Conservation (phyloP, 2,329 filamentous ascomycete genomes). For the Fusarium sp. region DNA sequence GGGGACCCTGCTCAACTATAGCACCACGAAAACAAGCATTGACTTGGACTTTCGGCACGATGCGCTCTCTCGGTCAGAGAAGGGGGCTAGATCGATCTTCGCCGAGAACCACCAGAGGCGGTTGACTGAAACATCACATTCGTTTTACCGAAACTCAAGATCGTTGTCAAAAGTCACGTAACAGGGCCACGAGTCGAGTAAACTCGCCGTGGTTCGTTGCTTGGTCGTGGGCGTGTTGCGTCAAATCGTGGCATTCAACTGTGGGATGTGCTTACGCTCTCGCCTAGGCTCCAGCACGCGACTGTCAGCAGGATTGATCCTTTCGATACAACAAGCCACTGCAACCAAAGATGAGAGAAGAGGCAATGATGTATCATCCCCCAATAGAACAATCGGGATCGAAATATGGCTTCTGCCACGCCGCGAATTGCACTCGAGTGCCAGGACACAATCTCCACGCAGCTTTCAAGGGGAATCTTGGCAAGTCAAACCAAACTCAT, state of each 20-base stretch:
- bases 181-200: background rate
- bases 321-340: background rate
- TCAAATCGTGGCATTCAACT: background rate
- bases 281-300: background rate
- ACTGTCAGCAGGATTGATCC: background rate
- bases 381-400: slow-evolving; percentile 87
- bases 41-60: background rate
- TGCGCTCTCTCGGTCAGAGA: slow-evolving; percentile 25
- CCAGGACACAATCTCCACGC: slow-evolving; percentile 85
- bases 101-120: background rate
- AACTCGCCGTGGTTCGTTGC: slow-evolving; percentile 3
- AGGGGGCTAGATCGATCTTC: slow-evolving; percentile 15
- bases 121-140: background rate
- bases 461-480: slow-evolving; percentile 81
- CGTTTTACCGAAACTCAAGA: background rate
- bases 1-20: background rate
- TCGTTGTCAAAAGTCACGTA: background rate
- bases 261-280: background rate
- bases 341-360: slow-evolving; percentile 16
- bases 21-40: background rate
- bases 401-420: slow-evolving; percentile 70
- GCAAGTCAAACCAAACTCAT: background rate
- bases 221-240: background rate
- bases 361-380: slow-evolving; percentile 66
- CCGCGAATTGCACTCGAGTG: slow-evolving; percentile 94